Conservation (phyloP, 148 eudicot genomes). For the Rhododendron ferrugineum region DNA sequence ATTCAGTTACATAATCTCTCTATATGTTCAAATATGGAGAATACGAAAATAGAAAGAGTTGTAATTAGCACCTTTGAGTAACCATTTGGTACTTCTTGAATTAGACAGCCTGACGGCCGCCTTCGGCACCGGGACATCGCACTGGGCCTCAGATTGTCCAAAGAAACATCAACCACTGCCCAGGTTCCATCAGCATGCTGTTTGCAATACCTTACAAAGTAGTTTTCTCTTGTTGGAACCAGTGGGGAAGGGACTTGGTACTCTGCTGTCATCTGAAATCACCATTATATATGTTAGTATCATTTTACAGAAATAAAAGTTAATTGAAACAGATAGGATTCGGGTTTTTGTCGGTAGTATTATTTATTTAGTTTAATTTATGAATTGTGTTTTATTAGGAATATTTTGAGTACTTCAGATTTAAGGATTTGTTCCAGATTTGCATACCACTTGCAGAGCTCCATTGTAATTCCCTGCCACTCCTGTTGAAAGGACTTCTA, state of each 20-base stretch:
- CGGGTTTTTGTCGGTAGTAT: background rate
- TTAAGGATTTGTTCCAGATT: background rate
- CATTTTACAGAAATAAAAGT: too few species aligned
- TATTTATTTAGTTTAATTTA: background rate
- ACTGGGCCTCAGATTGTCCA: conserved; percentile 65
- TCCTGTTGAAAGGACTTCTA: conserved; percentile 85
- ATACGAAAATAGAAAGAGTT: background rate
- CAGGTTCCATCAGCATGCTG: conserved; percentile 78
- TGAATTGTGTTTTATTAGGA: background rate
- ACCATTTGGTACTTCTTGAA: conserved; percentile 81
- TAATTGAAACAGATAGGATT: background rate
- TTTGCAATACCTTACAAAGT: conserved; percentile 85
- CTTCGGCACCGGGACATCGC: conserved; percentile 55
- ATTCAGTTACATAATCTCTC: background rate
- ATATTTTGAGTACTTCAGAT: background rate
- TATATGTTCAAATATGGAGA: background rate
- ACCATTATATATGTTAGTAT: too few species aligned
- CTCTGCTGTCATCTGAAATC: conserved; percentile 78
- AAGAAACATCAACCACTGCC: conserved; percentile 88
- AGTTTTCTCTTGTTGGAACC: conserved; percentile 82
- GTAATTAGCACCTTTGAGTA: conserved; percentile 73
- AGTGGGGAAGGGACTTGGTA: conserved; percentile 89
- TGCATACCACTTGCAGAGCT: conserved; percentile 84
- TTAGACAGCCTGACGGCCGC: conserved; percentile 90
- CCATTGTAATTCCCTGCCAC: conserved; percentile 94